Evolutionary conservation across 2,329 filamentous ascomycete genomes (phyloP).

Genomic region (Hymenoscyphus fraxineus): DNA sequence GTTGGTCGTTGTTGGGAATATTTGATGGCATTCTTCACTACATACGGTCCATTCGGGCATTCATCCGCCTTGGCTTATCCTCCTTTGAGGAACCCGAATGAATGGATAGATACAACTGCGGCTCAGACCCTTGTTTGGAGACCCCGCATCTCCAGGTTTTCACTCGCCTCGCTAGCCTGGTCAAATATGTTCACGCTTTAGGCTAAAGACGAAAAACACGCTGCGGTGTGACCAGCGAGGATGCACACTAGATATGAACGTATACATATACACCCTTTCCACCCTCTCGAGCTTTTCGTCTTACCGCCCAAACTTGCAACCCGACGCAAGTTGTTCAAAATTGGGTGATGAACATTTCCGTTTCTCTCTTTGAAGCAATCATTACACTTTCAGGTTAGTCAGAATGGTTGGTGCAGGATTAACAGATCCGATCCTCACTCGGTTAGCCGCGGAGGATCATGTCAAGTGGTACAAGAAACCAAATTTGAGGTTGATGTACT

Average conservation of each 20-base stretch:
- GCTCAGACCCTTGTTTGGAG: background rate
- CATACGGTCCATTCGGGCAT: conserved; percentile 6
- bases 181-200: background rate
- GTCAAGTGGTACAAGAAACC: conserved; percentile 39
- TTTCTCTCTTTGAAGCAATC: background rate
- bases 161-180: background rate
- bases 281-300: background rate
- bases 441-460: conserved; percentile 38
- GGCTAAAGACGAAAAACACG: background rate
- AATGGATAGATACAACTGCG: background rate
- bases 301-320: background rate
- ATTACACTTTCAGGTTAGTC: background rate
- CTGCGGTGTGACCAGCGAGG: background rate
- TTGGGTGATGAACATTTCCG: background rate
- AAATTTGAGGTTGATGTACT: conserved; percentile 39
- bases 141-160: conserved; percentile 10
- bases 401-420: conserved; percentile 12
- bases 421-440: conserved; percentile 39
- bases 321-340: background rate
- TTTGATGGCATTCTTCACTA: background rate
- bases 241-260: background rate
- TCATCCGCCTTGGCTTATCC: conserved; percentile 7
- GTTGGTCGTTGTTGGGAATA: background rate
- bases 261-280: conserved; percentile 7
- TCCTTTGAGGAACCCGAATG: conserved; percentile 1